Conservation (phyloP, 2,329 filamentous ascomycete genomes). For the Ceratocystis cubensis region DNA sequence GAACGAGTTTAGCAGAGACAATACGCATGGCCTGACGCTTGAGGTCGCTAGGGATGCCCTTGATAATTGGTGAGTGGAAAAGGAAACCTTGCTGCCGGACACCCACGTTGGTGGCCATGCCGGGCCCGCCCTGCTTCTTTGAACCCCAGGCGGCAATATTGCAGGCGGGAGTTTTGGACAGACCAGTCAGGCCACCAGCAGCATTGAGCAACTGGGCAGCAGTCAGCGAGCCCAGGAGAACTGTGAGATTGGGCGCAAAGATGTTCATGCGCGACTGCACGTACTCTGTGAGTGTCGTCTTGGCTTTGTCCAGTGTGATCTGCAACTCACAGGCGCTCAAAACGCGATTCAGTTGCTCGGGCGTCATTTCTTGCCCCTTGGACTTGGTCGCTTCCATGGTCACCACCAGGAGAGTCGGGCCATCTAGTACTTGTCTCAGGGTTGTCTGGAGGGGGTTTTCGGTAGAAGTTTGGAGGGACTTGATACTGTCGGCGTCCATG, state of each 20-base stretch:
- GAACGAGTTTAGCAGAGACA: slow-evolving; percentile 79
- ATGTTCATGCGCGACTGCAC: slow-evolving; percentile 95
- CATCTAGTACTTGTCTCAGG: slow-evolving; percentile 70
- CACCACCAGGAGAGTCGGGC: slow-evolving; percentile 87
- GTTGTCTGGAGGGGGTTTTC: slow-evolving; percentile 67
- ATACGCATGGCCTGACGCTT: slow-evolving; percentile 93
- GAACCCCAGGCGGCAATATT: slow-evolving; percentile 85
- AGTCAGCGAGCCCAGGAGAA: slow-evolving; percentile 79
- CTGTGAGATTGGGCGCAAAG: slow-evolving; percentile 88
- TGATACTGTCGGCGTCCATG: slow-evolving; percentile 69
- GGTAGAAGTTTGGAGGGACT: slow-evolving; percentile 59
- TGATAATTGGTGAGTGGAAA: slow-evolving; percentile 82
- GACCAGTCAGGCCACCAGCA: slow-evolving; percentile 72
- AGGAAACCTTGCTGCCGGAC: slow-evolving; percentile 86
- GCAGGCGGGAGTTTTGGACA: slow-evolving; percentile 86
- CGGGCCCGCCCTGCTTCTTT: slow-evolving; percentile 63
- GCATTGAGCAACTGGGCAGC: slow-evolving; percentile 95
- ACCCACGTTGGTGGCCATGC: slow-evolving; percentile 84
- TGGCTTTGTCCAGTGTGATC: slow-evolving; percentile 74
- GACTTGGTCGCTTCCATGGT: slow-evolving; percentile 89
- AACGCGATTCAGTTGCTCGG: slow-evolving; percentile 62
- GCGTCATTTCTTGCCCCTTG: slow-evolving; percentile 62
- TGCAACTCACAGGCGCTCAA: slow-evolving; percentile 75
- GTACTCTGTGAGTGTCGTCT: slow-evolving; percentile 77
- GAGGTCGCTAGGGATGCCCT: slow-evolving; percentile 69